Conservation (phyloP, 345 rosid species). For the Alliaria petiolata region DNA sequence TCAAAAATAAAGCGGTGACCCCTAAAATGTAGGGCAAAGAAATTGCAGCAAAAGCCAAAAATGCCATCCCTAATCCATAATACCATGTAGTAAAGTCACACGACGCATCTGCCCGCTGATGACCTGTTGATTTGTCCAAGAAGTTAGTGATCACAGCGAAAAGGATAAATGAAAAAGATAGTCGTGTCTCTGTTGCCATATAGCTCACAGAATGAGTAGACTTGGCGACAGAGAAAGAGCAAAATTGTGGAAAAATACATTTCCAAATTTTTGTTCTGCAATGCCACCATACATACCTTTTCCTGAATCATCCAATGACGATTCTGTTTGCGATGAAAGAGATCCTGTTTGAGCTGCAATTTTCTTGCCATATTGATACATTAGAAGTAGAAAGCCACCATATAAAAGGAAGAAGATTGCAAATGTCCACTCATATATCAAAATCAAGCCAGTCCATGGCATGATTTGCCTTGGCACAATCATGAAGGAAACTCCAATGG, state of each 20-base stretch:
- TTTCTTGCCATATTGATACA: slow-evolving; percentile 58
- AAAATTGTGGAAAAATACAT: background rate
- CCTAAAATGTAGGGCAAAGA: slow-evolving; percentile 73
- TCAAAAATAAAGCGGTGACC: slow-evolving; percentile 71
- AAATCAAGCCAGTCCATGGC: slow-evolving; percentile 88
- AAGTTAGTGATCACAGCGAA: background rate
- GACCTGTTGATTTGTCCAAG: slow-evolving; percentile 44
- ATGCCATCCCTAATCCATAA: slow-evolving; percentile 73
- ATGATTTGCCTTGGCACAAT: slow-evolving; percentile 80
- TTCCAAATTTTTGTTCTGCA: background rate
- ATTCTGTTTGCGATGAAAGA: slow-evolving; percentile 37
- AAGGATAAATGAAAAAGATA: background rate
- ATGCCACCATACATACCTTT: slow-evolving; percentile 47
- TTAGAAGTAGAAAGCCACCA: slow-evolving; percentile 63
- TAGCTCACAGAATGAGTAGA: slow-evolving; percentile 1
- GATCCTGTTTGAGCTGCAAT: slow-evolving; percentile 47
- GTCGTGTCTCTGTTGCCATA: background rate
- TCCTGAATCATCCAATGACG: slow-evolving; percentile 55
- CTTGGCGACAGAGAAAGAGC: background rate
- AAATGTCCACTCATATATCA: slow-evolving; percentile 88
- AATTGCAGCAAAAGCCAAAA: slow-evolving; percentile 61
- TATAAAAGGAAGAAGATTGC: slow-evolving; percentile 59
- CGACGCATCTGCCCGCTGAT: slow-evolving; percentile 52
- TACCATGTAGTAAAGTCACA: slow-evolving; percentile 53
- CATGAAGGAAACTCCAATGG: slow-evolving; percentile 58